A percentile compares a stretch with the other conserved stretches of the same genome.
These are phyloP conservation scores for Serendipita sp. DNA, from an alignment of 768 basidiomycete species.

Conservation along the genomic window DNA sequence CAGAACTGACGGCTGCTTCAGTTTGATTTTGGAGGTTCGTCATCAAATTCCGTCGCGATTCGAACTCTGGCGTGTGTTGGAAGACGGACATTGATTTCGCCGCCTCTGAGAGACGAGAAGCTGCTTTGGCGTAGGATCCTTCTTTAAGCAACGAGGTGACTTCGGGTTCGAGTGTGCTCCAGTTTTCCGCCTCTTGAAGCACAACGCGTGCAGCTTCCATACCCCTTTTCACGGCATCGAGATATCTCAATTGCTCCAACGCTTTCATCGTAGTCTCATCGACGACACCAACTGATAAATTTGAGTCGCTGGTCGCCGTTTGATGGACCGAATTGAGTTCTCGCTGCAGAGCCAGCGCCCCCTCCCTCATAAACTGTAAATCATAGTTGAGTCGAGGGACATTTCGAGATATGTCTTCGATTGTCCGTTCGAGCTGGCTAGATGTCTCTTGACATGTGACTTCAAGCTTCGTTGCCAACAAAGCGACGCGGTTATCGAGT, in stretches of 20 bases:
- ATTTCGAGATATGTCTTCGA: constrained; percentile 82
- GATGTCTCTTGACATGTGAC: constrained; percentile 82
- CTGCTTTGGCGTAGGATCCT: constrained; percentile 70
- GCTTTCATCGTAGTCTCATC: constrained; percentile 45
- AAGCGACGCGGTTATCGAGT: constrained; percentile 59
- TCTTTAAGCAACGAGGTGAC: constrained; percentile 71
- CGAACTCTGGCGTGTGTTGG: constrained; percentile 83
- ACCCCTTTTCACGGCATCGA: constrained; percentile 67
- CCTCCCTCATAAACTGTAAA: constrained; percentile 92
- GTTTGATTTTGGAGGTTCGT: constrained; percentile 90
- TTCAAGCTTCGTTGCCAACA: constrained; percentile 64
- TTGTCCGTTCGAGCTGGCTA: constrained; percentile 65
- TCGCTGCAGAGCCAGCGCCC: constrained; percentile 58
- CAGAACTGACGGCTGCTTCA: constrained; percentile 82
- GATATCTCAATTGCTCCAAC: constrained; percentile 57
- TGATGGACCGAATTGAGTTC: constrained; percentile 38
- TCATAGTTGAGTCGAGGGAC: constrained; percentile 89
- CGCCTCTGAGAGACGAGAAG: constrained; percentile 82
- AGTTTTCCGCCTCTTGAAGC: constrained; percentile 85
- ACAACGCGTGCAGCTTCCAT: constrained; percentile 88
- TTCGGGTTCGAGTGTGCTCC: constrained; percentile 89
- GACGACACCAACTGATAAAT: constrained; percentile 22
- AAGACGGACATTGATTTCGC: constrained; percentile 81
- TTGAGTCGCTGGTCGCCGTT: constrained; percentile 30
- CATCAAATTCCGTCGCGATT: constrained; percentile 69